Conservation (phyloP, 495 filamentous ascomycete species). For the Aspergillus diversus region DNA sequence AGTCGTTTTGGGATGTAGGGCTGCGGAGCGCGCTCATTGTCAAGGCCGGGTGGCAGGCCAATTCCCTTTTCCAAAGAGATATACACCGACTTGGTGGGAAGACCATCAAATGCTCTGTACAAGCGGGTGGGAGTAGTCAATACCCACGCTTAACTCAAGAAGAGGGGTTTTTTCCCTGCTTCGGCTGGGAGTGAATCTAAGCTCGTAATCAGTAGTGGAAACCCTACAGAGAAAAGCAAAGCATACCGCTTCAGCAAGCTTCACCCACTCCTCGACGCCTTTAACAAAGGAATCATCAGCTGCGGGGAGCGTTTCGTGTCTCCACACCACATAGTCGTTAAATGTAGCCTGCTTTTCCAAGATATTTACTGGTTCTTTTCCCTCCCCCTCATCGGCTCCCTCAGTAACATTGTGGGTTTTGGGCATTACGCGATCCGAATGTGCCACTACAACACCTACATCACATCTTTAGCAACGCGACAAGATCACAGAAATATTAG, state of each 20-base stretch:
- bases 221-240: not conserved
- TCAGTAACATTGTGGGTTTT: slow-evolving; percentile 27
- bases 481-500: not conserved
- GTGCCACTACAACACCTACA: slow-evolving; percentile 44
- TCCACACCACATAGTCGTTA: slow-evolving; percentile 80
- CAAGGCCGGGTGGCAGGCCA: too few species aligned
- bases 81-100: too few species aligned
- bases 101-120: too few species aligned
- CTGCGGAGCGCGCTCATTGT: too few species aligned
- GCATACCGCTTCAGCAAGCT: slow-evolving; percentile 67
- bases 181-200: slow-evolving; percentile 40
- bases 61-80: too few species aligned
- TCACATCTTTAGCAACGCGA: not conserved
- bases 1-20: too few species aligned
- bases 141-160: slow-evolving; percentile 4
- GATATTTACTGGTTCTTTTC: slow-evolving; percentile 58
- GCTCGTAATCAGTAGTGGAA: slow-evolving; percentile 7
- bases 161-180: slow-evolving; percentile 19
- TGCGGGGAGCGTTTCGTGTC: slow-evolving; percentile 71
- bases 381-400: slow-evolving; percentile 37
- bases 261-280: slow-evolving; percentile 81
- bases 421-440: slow-evolving; percentile 40
- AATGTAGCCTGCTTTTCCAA: slow-evolving; percentile 70
- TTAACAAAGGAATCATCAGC: slow-evolving; percentile 72
- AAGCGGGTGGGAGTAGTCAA: slow-evolving; percentile 10